Percentiles rank a stretch among this genome's conserved stretches.
Conservation (phyloP, 768 basidiomycete species). For the Podaxis pistillaris region DNA sequence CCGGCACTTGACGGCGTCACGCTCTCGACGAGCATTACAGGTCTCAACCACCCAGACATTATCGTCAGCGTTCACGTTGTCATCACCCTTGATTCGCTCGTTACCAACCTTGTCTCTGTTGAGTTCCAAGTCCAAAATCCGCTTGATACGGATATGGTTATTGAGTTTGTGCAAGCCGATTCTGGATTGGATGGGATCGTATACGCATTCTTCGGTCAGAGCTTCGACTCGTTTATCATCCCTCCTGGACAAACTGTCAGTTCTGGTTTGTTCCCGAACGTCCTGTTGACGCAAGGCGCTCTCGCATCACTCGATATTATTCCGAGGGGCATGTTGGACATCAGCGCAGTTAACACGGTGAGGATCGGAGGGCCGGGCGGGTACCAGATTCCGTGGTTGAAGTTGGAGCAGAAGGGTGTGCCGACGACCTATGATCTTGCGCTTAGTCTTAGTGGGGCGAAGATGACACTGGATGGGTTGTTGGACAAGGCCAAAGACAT, state of each 20-base stretch:
- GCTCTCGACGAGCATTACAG: constrained; percentile 47
- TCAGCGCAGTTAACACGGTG: constrained; percentile 47
- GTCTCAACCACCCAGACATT: constrained; percentile 51
- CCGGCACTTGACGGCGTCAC: constrained; percentile 54
- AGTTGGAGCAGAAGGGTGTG: constrained; percentile 52
- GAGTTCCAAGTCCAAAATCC: constrained; percentile 61
- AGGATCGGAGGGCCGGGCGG: constrained; percentile 46
- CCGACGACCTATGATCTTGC: constrained; percentile 47
- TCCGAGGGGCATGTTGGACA: constrained; percentile 51
- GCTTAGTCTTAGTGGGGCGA: constrained; percentile 18
- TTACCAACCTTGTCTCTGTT: constrained; percentile 48
- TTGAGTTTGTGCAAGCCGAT: constrained; percentile 59
- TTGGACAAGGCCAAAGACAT: constrained; percentile 16
- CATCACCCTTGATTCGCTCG: constrained; percentile 49
- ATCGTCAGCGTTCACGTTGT: constrained; percentile 55
- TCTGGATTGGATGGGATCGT: constrained; percentile 46
- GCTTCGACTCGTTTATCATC: constrained; percentile 54
- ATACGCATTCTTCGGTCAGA: constrained; percentile 58
- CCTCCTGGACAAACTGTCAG: constrained; percentile 59
- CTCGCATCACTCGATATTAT: constrained; percentile 57
- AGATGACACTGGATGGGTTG: constrained; percentile 15
- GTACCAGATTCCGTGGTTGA: constrained; percentile 66
- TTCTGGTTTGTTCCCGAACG: constrained; percentile 57
- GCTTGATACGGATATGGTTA: constrained; percentile 52
- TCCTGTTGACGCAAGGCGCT: constrained; percentile 58